Base-by-base conservation (phyloP, 768 basidiomycete genomes). In the Auricularia sp. region DNA sequence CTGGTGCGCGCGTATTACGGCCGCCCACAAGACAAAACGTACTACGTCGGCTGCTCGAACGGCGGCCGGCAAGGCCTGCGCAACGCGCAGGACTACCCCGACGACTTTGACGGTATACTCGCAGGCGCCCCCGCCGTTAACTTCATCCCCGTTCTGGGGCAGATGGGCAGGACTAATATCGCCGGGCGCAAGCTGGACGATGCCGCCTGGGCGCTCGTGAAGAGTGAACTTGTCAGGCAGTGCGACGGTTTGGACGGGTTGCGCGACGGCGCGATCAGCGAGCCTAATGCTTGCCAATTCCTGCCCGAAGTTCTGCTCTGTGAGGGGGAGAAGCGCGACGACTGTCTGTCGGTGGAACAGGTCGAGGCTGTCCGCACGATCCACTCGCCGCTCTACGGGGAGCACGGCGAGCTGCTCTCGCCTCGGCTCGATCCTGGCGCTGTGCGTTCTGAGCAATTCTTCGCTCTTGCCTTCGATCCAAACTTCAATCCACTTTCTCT, bases 81-180 rank as follows among this genome's bases (percentile, higher is more conserved):
- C 51, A 64, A 68, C 3, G 71, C 71, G 34, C 67, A 68, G 51
- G 63, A 68, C n/a, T 74, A 71, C 51, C 75, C 75, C 0, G 73
- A 74, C 1, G 75, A 75, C 59, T 75, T 75, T 63, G 73, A 74
- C 61, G 74, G 73, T 35, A 67, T 74, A 67, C 69, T 75, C 51
- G 70, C 73, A 34, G 74, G 74, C 3, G 69, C 73, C n/a, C 74
- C 74, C 6, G 74, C 74, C 56, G 69, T 70, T 51, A 71, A 70
- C 36, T 62, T 70, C 18, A 67, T 42, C 8, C 39, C 39, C 8
- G 8, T 42, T 14, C 39, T 42, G 8, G 39, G 8, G 39, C 39
- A 42, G 39, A 14, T 7, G 8, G 13, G 13, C 39, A 42, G 1
- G 1, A 14, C 39, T 7, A 42, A 42, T 14, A 14, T 8, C 1